Conservation (phyloP, 495 filamentous ascomycete genomes). For the Aspergillus heteromorphus region DNA sequence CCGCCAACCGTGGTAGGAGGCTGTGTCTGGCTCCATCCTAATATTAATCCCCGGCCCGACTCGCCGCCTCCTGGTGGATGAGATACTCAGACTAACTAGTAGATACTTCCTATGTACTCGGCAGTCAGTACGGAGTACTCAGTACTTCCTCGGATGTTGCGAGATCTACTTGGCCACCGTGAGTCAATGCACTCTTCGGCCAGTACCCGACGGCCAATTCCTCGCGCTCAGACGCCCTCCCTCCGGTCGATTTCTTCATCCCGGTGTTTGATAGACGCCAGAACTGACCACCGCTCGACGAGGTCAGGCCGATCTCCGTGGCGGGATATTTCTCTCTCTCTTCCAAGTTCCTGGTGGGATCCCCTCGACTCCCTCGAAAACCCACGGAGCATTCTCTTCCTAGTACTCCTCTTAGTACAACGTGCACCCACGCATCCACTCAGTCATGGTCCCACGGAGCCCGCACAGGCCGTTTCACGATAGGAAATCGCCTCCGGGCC, state of each 20-base stretch:
- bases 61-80: too few relatives aligned
- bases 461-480: not conserved
- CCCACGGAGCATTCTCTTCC: not conserved
- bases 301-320: not conserved
- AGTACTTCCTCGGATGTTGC: not conserved
- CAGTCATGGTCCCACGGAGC: not conserved
- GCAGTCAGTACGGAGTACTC: too few relatives aligned
- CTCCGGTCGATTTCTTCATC: not conserved
- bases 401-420: too few relatives aligned
- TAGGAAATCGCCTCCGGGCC: not conserved
- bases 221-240: not conserved
- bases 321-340: too few relatives aligned
- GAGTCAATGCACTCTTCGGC: not conserved
- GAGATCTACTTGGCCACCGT: not conserved
- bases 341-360: too few relatives aligned
- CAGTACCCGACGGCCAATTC: not conserved
- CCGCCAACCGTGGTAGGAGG: too few relatives aligned
- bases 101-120: too few relatives aligned
- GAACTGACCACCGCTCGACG: not conserved
- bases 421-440: not conserved
- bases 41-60: too few relatives aligned
- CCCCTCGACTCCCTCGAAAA: not conserved
- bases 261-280: not conserved
- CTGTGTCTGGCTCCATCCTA: too few relatives aligned
- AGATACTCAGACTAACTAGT: too few relatives aligned